Conservation (phyloP, 352 stramenopile genomes). For the Phytopythium montanum region DNA sequence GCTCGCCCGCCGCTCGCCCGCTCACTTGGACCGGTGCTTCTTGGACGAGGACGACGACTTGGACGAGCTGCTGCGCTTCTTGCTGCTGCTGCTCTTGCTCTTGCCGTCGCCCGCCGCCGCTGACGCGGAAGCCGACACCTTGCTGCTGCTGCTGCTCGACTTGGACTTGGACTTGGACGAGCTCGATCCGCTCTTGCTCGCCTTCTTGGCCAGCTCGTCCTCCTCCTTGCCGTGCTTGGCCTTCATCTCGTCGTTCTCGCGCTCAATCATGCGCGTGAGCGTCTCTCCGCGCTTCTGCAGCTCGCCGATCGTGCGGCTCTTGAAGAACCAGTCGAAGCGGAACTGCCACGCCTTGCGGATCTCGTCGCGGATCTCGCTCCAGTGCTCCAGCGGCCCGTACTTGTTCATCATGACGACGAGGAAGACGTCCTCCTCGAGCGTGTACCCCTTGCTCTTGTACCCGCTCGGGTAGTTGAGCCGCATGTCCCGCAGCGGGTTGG, state of each 20-base stretch:
- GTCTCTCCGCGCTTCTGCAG: slow-evolving; percentile 96
- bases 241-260: slow-evolving; percentile 90
- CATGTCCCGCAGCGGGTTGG: slow-evolving; percentile 90
- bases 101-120: slow-evolving; percentile 33
- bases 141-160: slow-evolving; percentile 48
- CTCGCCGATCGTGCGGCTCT: slow-evolving; percentile 96
- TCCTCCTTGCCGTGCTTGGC: slow-evolving; percentile 68
- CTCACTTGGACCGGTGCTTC: slow-evolving; percentile 65
- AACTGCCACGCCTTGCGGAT: slow-evolving; percentile 98
- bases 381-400: slow-evolving; percentile 95
- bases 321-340: slow-evolving; percentile 99
- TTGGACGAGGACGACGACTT: slow-evolving; percentile 54
- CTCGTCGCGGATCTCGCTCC: slow-evolving; percentile 96
- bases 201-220: slow-evolving; percentile 76
- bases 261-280: slow-evolving; percentile 94
- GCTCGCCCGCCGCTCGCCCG: background rate
- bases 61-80: slow-evolving; percentile 69
- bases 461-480: slow-evolving; percentile 84
- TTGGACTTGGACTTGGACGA: slow-evolving; percentile 69
- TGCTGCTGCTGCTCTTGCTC: slow-evolving; percentile 42
- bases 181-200: slow-evolving; percentile 56
- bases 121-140: too few relatives aligned
- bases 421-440: slow-evolving; percentile 98
- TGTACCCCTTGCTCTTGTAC: slow-evolving; percentile 94
- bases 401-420: slow-evolving; percentile 99